Evolutionary conservation across 2,329 filamentous ascomycete genomes (phyloP), one percentile per base, ranked within the genome.

Genomic region (Colletotrichum filicis): DNA sequence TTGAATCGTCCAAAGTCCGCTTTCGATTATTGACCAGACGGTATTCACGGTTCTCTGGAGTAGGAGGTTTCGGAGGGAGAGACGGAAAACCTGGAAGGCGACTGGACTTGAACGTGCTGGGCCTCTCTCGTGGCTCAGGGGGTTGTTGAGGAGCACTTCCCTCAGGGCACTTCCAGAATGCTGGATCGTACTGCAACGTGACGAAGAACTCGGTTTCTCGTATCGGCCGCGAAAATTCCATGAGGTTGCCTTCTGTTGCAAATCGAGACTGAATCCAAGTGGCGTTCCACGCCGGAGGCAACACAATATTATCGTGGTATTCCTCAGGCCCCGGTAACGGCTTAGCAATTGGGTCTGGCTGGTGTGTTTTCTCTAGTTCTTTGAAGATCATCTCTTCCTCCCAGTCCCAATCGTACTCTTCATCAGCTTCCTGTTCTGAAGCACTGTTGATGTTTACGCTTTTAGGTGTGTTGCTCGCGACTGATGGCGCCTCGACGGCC

Each of bases 301-400:
- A 83, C 37, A 87, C 83, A 8, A 86, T 82, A 19, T 85, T 82
- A 24, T 87, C 85, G 52, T 80, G 83, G 71, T 85, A 87, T 22
- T 80, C 78, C 19, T 77, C 74, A 4, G 85, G 74, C 12, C 68
- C 49, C 1, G 74, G 81, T 1, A 88, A 78, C 24, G 86, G 86
- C 71, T 83, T 86, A 14, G 84, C 85, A 66, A 87, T 83, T n/a
- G 85, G 83, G 49, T 88, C 86, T n/a, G 84, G 83, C 7, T 81
- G 79, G 68, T 83, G 82, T 12, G 74, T 75, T 5, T 79, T 69
- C 9, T 77, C 73, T 42, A 78, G 74, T 53, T 85, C 83, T 11
- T 80, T 77, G 67, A 87, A 87, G 5, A 85, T 83, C 75, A 67
- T 72, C 52, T 74, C 73, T 14, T 82, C 78, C 7, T 87, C 83